Base-by-base conservation (phyloP, 306 rosid species). In the Purshia tridentata region DNA sequence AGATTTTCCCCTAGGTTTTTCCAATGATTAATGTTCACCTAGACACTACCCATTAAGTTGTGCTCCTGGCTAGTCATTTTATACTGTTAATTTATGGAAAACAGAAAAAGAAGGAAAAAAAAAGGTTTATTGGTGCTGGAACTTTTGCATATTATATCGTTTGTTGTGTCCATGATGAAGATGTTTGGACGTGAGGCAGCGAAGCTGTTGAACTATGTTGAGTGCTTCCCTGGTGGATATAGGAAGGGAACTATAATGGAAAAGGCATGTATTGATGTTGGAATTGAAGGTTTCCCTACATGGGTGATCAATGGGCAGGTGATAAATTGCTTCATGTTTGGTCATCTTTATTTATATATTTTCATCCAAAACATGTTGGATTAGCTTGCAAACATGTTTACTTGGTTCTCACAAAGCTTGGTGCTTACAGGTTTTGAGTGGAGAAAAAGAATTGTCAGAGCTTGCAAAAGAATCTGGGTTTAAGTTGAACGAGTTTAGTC, bases 271-370 rank as follows among this genome's bases (percentile, higher is more conserved):
- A 2, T 80, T 72, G 95, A 83, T 5, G 90, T 79, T 66, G 76
- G 80, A 75, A 80, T 94, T 62, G 96, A 90, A 77, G 99, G 99
- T 80, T 94, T 94, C 66, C 99, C 99, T 9, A 85, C 90, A 0
- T 90, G 99, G 97, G 77, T 83, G 76, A 91, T 91, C 15, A 90
- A 90, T 58, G 97, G 93, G 18, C 77, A 90, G 96, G 99, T 91
- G 78, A 73, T 81, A n/a, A 77, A 73, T 62, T 13, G 66, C 18
- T 37, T 37, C 51, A 8, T 5, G 8, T 42, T 15, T 14, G 10
- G 10, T 9, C 61, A 35, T 68, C 37, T 18, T 6, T 37, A 13
- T 23, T 9, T 48, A 4, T 46, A 29, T 4, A 48, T 44, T 23
- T 0, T 6, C 37, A 6, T 19, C 18, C 35, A 14, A 35, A n/a